Evolutionary conservation across 2,329 filamentous ascomycete genomes (phyloP).

Genomic region (Metarhizium album): DNA sequence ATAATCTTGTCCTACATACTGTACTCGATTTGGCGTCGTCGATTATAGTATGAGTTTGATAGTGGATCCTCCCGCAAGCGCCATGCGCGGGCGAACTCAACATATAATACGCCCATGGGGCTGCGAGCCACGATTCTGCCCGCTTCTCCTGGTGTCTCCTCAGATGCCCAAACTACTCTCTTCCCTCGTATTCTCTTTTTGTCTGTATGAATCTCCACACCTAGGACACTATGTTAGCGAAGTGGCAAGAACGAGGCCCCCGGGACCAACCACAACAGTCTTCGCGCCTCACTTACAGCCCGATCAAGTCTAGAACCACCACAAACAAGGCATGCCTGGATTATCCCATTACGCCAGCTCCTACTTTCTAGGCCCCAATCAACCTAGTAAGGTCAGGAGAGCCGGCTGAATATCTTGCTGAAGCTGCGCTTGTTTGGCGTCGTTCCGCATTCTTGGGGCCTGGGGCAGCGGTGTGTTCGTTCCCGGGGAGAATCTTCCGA

Average conservation of each 20-base stretch:
- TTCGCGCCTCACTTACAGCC: background rate
- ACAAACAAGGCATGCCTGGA: background rate
- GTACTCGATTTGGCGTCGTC: too few relatives aligned
- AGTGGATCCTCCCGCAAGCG: too few relatives aligned
- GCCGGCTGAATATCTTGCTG: background rate
- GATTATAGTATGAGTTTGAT: too few relatives aligned
- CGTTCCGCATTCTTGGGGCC: background rate
- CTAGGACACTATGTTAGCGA: background rate
- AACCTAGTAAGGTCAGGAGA: background rate
- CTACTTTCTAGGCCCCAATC: background rate
- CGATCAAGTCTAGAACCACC: background rate
- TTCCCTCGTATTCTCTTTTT: background rate
- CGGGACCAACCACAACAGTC: background rate
- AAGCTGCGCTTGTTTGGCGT: background rate
- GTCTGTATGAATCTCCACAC: background rate
- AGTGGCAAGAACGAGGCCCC: background rate
- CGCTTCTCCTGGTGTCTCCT: too few relatives aligned
- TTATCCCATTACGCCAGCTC: background rate
- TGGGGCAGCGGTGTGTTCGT: background rate
- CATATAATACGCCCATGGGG: too few relatives aligned
- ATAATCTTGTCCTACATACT: too few relatives aligned
- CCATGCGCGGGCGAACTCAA: too few relatives aligned
- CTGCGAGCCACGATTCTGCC: too few relatives aligned
- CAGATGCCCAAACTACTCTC: too few relatives aligned
- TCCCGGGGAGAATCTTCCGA: background rate